Evolutionary conservation across 352 stramenopile species (phyloP), one percentile per base, ranked within the genome.

Genomic region (Plasmopara muralis): DNA sequence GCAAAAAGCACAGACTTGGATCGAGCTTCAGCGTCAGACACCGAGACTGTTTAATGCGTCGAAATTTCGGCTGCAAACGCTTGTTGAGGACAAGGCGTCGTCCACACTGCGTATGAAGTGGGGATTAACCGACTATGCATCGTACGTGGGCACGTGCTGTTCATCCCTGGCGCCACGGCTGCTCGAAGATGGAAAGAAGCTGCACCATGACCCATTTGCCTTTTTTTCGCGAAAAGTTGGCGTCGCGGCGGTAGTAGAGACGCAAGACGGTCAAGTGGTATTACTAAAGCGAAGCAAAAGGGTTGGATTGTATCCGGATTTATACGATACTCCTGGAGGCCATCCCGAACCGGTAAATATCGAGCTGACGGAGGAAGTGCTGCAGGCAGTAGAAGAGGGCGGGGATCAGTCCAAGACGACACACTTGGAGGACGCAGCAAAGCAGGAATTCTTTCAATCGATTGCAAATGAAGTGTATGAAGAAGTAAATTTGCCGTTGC

Each of bases 151-250:
- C 39, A 84, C 70, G 35, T 93, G 83, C 59, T 85, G 71, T 55
- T 82, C 80, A 30, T 48, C 66, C 3, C 58, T 70, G 9, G 60
- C 70, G 5, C 42, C 44, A 12, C 55, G 53, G 38, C 58, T 90
- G 38, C 54, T 76, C 8, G 15, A 15, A 9, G 79, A 85, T 34
- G 66, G 66, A 13, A 25, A 62, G 4, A 28, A 14, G 18, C 42
- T 59, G n/a, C 33, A 60, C 0, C 50, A 28, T 29, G 53, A 86
- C 43, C 35, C 18, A n/a, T 74, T 74, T 38, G 70, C 72, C 43
- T 89, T 80, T 53, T 35, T 91, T 10, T 93, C 83, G 9, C 62
- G 77, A 28, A 93, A 93, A 69, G 68, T 93, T 34, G 83, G 83
- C 29, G 80, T 93, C 42, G 82, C 83, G 0, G 83, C 68, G 0